Evolutionary conservation across 2,329 filamentous ascomycete genomes (phyloP).

Genomic region (Didymella glomerata): DNA sequence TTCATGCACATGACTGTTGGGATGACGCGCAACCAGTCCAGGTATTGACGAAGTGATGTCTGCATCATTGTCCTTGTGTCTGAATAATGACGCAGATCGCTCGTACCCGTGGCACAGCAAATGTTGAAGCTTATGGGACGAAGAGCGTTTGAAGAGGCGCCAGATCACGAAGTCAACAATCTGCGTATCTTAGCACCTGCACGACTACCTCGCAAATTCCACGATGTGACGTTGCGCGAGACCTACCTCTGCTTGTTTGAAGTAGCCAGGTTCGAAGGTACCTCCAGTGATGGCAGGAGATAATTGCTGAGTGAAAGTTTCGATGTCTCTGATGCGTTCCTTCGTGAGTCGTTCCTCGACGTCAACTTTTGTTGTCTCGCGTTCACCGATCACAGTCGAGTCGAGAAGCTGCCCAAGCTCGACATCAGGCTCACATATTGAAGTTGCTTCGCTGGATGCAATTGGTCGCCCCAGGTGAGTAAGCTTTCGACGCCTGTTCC

Average conservation of each 20-base stretch:
- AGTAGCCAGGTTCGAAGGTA: constrained; percentile 44
- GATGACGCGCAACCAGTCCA: constrained; percentile 69
- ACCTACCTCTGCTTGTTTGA: constrained; percentile 57
- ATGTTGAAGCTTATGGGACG: constrained; percentile 69
- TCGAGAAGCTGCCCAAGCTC: constrained; percentile 70
- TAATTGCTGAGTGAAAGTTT: constrained; percentile 56
- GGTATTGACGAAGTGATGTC: constrained; percentile 63
- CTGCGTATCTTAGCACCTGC: constrained; percentile 42
- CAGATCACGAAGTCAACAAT: constrained; percentile 68
- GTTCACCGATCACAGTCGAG: constrained; percentile 69
- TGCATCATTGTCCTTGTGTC: constrained; percentile 40
- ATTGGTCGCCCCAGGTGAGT: constrained; percentile 44
- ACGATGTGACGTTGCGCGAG: not conserved
- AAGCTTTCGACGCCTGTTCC: constrained; percentile 58
- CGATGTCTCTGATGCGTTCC: constrained; percentile 52
- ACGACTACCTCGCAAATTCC: not conserved
- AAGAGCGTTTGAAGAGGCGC: constrained; percentile 72
- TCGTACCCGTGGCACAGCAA: constrained; percentile 86
- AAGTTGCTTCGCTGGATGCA: constrained; percentile 32
- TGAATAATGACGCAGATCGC: constrained; percentile 51
- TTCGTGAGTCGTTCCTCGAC: constrained; percentile 59
- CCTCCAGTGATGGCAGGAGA: constrained; percentile 42
- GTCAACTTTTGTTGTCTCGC: constrained; percentile 49
- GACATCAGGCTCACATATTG: constrained; percentile 50
- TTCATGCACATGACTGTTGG: constrained; percentile 73